phyloP scores from a whole-genome alignment of 139 green algal genomes.

The Closterium sp. region DNA sequence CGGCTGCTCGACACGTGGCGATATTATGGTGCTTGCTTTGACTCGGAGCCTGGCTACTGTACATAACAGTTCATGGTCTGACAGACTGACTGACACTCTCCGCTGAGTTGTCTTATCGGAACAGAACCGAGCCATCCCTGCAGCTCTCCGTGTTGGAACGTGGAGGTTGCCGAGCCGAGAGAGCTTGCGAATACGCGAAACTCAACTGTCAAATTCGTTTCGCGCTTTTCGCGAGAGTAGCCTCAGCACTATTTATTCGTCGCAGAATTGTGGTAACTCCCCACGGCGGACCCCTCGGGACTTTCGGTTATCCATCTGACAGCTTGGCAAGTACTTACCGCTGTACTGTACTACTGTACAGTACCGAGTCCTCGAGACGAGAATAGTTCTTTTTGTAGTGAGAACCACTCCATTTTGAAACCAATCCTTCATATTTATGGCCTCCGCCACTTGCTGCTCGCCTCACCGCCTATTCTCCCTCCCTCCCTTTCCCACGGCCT shows the following conservation, averaged over 20 bases:
- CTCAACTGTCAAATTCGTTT: background rate
- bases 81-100: background rate
- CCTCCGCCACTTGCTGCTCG: background rate
- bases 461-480: background rate
- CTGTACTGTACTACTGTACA: too few species aligned
- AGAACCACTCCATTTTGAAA: too few species aligned
- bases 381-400: too few species aligned
- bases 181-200: background rate
- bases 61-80: background rate
- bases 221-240: background rate
- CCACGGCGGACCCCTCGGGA: background rate
- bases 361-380: background rate
- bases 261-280: background rate
- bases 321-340: too few species aligned
- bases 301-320: background rate
- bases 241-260: too few species aligned
- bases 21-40: background rate
- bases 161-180: background rate
- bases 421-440: background rate
- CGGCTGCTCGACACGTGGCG: background rate
- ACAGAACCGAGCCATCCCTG: background rate
- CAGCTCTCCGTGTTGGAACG: background rate
- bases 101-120: background rate
- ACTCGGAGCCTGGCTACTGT: background rate
- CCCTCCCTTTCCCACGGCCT: too few species aligned